Conservation (phyloP, 148 eudicot species). For the Bassia scoparia region DNA sequence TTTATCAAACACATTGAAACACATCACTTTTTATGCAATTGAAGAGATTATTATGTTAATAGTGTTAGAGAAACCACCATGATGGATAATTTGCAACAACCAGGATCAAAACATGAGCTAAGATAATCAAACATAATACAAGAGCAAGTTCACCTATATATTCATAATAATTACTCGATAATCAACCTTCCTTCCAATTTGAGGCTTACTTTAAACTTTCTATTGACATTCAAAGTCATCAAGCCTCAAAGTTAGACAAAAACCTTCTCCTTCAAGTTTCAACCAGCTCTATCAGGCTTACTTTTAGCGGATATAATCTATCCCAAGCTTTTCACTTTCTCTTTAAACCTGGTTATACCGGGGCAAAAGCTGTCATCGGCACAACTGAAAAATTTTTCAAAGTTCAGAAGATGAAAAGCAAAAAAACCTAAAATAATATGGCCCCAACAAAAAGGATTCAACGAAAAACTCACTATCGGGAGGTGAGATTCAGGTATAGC, state of each 20-base stretch:
- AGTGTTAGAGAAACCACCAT: not conserved
- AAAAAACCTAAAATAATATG: not conserved
- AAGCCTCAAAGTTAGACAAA: conserved; percentile 21
- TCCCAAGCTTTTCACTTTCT: conserved; percentile 40
- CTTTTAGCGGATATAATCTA: conserved; percentile 43
- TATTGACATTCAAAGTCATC: no score
- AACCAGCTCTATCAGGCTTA: conserved; percentile 45
- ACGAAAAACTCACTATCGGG: conserved; percentile 23
- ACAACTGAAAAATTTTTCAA: conserved; percentile 35
- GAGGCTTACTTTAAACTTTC: no score
- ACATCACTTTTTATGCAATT: no score
- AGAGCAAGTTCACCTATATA: not conserved
- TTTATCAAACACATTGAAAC: no score
- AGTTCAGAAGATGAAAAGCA: not conserved
- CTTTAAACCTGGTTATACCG: conserved; percentile 38
- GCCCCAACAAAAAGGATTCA: not conserved
- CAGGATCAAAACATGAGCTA: conserved; percentile 29
- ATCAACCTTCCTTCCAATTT: no score
- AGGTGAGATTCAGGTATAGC: conserved; percentile 26
- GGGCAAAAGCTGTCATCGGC: conserved; percentile 48
- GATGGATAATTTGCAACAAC: conserved; percentile 9
- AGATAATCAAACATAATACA: conserved; percentile 31
- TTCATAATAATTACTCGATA: no score
- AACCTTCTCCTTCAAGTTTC: conserved; percentile 57
- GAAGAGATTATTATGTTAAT: no score